Conservation (phyloP, 176 grass and related monocot genomes). For the Lolium rigidum region DNA sequence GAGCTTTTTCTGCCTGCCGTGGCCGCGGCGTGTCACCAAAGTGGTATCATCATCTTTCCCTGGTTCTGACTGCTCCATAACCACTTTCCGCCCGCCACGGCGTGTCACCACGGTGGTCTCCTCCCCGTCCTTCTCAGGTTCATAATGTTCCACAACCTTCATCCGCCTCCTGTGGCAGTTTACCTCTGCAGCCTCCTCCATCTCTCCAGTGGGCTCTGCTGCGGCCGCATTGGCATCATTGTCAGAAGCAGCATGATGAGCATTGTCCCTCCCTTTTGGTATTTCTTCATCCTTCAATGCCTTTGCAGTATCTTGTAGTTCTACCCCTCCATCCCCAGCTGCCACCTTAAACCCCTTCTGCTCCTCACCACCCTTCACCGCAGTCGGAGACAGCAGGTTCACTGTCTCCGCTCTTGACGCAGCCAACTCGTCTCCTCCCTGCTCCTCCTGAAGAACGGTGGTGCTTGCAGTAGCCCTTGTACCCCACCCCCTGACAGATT, state of each 20-base stretch:
- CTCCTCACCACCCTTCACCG: not conserved
- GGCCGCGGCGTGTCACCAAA: constrained; percentile 17
- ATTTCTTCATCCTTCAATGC: constrained; percentile 11
- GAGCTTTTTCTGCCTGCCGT: not conserved
- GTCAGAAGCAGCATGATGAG: not conserved
- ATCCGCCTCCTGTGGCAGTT: not conserved
- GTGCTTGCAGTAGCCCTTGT: constrained; percentile 30
- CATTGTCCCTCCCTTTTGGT: constrained; percentile 9
- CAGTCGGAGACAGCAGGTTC: not conserved
- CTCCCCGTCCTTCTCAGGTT: not conserved
- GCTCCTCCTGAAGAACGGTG: constrained; percentile 19
- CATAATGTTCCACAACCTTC: not conserved
- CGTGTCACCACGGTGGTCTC: not conserved
- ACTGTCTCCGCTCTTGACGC: not conserved
- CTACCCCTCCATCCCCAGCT: constrained; percentile 15
- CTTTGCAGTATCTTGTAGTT: not conserved
- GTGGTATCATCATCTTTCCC: not conserved
- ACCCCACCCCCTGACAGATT: constrained; percentile 7
- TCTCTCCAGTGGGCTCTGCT: not conserved
- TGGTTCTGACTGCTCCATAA: not conserved
- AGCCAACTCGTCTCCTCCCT: constrained; percentile 10
- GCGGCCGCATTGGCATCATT: not conserved
- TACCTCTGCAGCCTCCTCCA: not conserved
- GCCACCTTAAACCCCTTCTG: constrained; percentile 10
- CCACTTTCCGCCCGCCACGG: not conserved